Base-by-base conservation (phyloP, 352 stramenopile species). In the Phytophthora aleatoria region DNA sequence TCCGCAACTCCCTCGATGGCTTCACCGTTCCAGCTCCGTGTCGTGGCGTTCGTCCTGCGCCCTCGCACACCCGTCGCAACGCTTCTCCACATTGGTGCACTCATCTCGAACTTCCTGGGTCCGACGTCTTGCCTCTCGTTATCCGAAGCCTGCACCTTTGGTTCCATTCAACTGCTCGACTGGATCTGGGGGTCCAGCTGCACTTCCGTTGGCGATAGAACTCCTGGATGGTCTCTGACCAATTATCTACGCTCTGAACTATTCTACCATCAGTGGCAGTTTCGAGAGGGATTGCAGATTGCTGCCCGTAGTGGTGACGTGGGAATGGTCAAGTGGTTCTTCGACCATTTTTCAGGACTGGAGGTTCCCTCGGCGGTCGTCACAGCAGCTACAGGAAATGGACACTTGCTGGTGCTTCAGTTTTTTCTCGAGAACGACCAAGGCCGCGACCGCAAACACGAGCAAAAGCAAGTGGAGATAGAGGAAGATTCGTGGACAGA, bases 251-350 rank as follows among this genome's bases (percentile, higher is more conserved):
- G 44, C 12, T 50, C 44, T 11, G 44, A 36, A 26, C 26, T 26
- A 9, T 50, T 50, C 26, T 50, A 56, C 31, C 31, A 33, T 6
- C 49, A 56, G 8, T 57, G 50, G 50, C 41, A 60, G 43, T 60
- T 60, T 15, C 5, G 12, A 36, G 30, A 50, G 16, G 39, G 15
- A 15, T 15, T 58, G n/a, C 9, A 48, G 26, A 20, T 27, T 16
- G 54, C 54, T 53, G 20, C 42, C 13, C 2, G 2, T 27, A 15
- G 39, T 20, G 33, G 54, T 11, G 42, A 53, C 16, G 28, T 61
- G 16, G 16, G n/a, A 3, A 13, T 48, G 30, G 16, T 61, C 6
- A 38, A 61, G 24, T 61, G 54, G 54, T 15, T 61, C 7, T 38
- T 61, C 10, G n/a, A 35, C 12, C 42, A 61, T 61, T 61, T 53